Base-by-base conservation (phyloP, 2,329 filamentous ascomycete species). In the Colletotrichum caudatum region DNA sequence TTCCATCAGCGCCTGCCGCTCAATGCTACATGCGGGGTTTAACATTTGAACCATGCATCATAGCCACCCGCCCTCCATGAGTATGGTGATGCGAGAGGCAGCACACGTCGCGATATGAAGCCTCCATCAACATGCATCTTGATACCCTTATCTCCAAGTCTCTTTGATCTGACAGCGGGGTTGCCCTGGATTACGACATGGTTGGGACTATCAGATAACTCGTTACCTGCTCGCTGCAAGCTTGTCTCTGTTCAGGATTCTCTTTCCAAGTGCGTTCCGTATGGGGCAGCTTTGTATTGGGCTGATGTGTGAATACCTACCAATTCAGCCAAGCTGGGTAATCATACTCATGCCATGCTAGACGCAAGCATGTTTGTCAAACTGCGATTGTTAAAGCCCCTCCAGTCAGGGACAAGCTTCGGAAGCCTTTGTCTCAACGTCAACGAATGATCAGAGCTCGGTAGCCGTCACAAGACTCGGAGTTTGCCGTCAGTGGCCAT, bases 351-450 rank as follows among this genome's bases (percentile, higher is more conserved):
- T 58, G 64, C 57, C 35, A 58, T 63, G 51, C 29, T 66, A 35
- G 58, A 63, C 53, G 64, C 64, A 51, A 68, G 58, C 58, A 53
- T 51, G 26, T 18, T 33, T 44, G n/a, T 6, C 11, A 35, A 35
- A 56, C 18, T 37, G 41, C 68, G 64, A 33, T 35, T 51, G 37
- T 53, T 12, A 11, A 12, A 41, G 41, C 41, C 37, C 14, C 23
- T 8, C 16, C 29, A 23, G 9, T 54, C n/a, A 35, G 33, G 16
- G 26, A 33, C 8, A 26, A 53, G 26, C 26, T 57, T 44, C n/a
- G 23, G 37, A n/a, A 18, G 61, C 44, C 41, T 56, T 35, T 71
- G 64, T 71, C 57, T 63, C 37, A 68, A 20, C 35, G 56, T 63
- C 37, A 68, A 20, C 35, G 56, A 59, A 18, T 11, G 26, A 58